Base-by-base conservation (phyloP, 768 basidiomycete genomes). In the Leccinum rimulosum region DNA sequence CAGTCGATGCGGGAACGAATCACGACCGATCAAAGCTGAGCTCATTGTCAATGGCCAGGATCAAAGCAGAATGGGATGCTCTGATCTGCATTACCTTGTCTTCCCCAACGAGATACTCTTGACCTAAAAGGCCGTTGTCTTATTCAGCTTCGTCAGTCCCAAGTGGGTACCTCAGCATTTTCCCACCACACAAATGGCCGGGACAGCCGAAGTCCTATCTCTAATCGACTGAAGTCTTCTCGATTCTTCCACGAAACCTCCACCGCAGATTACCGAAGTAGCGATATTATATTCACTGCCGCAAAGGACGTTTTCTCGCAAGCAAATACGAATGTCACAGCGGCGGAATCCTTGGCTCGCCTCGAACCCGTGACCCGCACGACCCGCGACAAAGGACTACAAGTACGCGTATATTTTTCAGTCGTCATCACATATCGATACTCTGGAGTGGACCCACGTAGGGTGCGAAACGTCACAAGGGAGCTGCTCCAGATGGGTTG, bases 281-380 rank as follows among this genome's bases (percentile, higher is more conserved):
- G 84, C 94, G 7, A 82, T 98, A 56, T 96, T 98, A 82, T 98
- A 56, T 96, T 98, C 74, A 88, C 91, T 17, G 88, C 92, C 0
- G 91, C 94, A 0, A 90, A 93, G 1, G 93, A 98, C 64, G 83
- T 84, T 1, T 98, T 98, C 74, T 84, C 86, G 8, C 80, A 81
- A 52, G 93, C 92, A 8, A 98, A 97, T 74, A 87, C 92, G 8
- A 94, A 95, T 67, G 85, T 80, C 49, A 83, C 86, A 1, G 80
- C 88, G 33, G 76, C 81, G 0, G 88, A 91, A 61, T 91, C 92
- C 14, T 72, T 98, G 50, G 74, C 76, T 12, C 79, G 83, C 1
- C 75, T 95, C 1, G 80, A 77, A 33, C 76, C 80, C 0, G 90
- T 96, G 22, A 80, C 87, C 0, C 74, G 76, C 9, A 72, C 77